Evolutionary conservation across 345 rosid species (phyloP), one percentile per base, ranked within the genome.

Genomic region (Salix arbutifolia): DNA sequence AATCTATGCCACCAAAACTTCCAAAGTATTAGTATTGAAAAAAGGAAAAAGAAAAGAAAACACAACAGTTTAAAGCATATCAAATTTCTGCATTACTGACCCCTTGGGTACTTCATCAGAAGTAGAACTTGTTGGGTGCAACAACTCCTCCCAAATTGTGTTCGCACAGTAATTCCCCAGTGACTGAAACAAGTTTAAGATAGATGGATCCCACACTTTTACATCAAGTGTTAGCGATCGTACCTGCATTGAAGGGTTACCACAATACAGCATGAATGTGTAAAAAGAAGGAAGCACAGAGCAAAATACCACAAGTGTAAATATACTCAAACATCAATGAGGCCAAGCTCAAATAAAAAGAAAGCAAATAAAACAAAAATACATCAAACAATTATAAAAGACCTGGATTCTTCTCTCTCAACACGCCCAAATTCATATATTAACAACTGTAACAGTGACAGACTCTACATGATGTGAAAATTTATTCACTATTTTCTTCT

Each of bases 181-280:
- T 72, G 95, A 86, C 61, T 89, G 93, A 87, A 92, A 92, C 72
- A 92, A 76, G 74, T 83, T 83, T 85, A 92, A 70, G 38, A 92
- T 88, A 26, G 95, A 92, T 62, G 92, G 92, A 74, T 90, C 93
- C 97, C 97, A 90, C 72, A 87, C 97, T 87, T 89, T 91, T 58
- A 91, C 91, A 76, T 91, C 94, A 72, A 90, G 97, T 50, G 88
- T 91, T 72, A 91, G 85, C 33, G 97, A 90, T 70, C 97, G 88
- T 79, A 91, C 92, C 97, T 90, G 88, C 82, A 80, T 50, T 14
- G 78, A 64, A 82, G 52, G 67, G 76, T 60, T 65, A 53, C 42
- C 4, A 26, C 19, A 76, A 66, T 26, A 42, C 64, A 62, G 53
- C 23, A 65, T 72, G 74, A 77, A 71, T 76, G n/a, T 18, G 25